A percentile compares a stretch with the other conserved stretches of the same genome.
Conservation (phyloP, 495 filamentous ascomycete genomes). For the Penicillium argentinense region DNA sequence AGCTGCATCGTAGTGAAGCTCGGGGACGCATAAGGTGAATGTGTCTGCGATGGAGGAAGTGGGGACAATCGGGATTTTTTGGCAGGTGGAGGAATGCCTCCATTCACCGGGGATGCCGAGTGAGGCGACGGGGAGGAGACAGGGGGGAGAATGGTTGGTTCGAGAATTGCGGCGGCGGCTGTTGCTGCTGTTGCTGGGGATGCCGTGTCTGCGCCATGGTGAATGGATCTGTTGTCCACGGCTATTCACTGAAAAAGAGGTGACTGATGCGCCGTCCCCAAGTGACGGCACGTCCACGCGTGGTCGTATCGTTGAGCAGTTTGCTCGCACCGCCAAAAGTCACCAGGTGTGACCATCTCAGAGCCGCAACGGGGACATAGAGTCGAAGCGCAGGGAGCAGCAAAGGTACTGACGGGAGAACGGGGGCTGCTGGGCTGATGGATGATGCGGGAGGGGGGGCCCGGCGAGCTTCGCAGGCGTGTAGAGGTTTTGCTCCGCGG, state of each 20-base stretch:
- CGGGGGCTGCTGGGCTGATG: neutral
- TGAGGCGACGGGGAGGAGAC: conserved; percentile 52
- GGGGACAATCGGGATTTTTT: conserved; percentile 72
- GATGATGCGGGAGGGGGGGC: conserved; percentile 10
- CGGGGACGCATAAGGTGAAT: conserved; percentile 34
- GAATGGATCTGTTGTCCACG: conserved; percentile 15
- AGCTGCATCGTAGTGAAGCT: conserved; percentile 47
- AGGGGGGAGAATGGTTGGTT: conserved; percentile 55
- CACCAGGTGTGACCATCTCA: conserved; percentile 49
- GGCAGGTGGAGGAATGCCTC: conserved; percentile 50
- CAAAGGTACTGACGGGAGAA: conserved; percentile 11
- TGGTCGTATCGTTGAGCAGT: conserved; percentile 39
- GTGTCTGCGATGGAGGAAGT: conserved; percentile 52
- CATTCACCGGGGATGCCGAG: conserved; percentile 42
- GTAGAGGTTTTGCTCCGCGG: conserved; percentile 31
- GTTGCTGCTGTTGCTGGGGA: conserved; percentile 26
- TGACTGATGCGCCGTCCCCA: conserved; percentile 18
- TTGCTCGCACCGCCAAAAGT: conserved; percentile 44
- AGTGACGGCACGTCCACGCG: conserved; percentile 39
- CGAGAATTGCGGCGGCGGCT: conserved; percentile 46
- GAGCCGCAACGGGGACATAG: conserved; percentile 24
- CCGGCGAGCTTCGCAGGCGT: conserved; percentile 22
- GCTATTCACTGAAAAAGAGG: neutral
- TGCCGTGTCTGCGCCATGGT: conserved; percentile 66
- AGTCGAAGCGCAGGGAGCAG: conserved; percentile 11